Conservation (phyloP, 1,139 yeast genomes). For the Suhomyces choctaworum region DNA sequence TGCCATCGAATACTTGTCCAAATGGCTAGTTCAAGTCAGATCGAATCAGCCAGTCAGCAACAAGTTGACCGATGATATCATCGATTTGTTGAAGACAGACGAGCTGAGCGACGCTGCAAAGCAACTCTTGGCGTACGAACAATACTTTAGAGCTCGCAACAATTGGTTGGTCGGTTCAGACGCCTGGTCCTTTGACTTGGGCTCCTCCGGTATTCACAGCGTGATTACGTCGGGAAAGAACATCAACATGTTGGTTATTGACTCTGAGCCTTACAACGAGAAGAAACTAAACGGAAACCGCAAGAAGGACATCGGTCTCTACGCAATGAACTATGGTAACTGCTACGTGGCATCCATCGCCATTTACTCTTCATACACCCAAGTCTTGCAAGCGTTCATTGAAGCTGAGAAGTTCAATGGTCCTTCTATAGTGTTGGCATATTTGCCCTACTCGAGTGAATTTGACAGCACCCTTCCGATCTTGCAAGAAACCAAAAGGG, state of each 20-base stretch:
- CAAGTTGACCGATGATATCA: slow-evolving; percentile 35
- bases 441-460: slow-evolving; percentile 74
- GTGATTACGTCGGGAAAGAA: slow-evolving; percentile 75
- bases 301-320: slow-evolving; percentile 91
- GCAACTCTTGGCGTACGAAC: slow-evolving; percentile 46
- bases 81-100: slow-evolving; percentile 45
- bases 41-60: slow-evolving; percentile 29
- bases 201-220: slow-evolving; percentile 88
- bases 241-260: slow-evolving; percentile 82
- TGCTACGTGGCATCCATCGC: slow-evolving; percentile 95
- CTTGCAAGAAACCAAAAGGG: slow-evolving; percentile 81
- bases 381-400: slow-evolving; percentile 80
- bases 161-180: slow-evolving; percentile 93
- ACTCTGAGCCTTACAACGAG: slow-evolving; percentile 73
- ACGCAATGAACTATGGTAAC: slow-evolving; percentile 92
- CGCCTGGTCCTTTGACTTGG: slow-evolving; percentile 92
- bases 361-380: slow-evolving; percentile 89
- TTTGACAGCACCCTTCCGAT: slow-evolving; percentile 70
- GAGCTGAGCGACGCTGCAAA: slow-evolving; percentile 39
- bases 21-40: slow-evolving; percentile 59
- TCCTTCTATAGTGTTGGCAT: slow-evolving; percentile 88
- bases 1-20: slow-evolving; percentile 59
- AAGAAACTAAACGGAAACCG: slow-evolving; percentile 45
- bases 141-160: slow-evolving; percentile 48
- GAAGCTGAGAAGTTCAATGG: slow-evolving; percentile 90